Percentiles rank a stretch among this genome's conserved stretches.
Evolutionary conservation across 176 grass and related monocot species (phyloP).

Genomic region (Miscanthus lutarioriparius): DNA sequence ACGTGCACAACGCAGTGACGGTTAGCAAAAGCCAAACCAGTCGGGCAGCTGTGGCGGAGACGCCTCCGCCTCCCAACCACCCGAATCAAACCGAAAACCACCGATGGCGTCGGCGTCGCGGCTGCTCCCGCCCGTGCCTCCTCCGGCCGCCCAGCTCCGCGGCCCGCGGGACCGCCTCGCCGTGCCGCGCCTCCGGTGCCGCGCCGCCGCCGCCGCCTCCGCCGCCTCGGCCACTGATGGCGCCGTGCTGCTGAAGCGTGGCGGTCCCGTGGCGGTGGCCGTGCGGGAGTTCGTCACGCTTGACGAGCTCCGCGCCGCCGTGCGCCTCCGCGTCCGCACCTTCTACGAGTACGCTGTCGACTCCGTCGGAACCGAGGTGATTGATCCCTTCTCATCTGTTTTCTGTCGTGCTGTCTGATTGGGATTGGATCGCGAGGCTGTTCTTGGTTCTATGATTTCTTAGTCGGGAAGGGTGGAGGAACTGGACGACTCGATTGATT

Average conservation of each 20-base stretch:
- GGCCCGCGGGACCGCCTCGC: no score
- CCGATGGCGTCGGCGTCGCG: no score
- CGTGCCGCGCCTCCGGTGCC: background rate
- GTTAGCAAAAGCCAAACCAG: no score
- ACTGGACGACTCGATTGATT: background rate
- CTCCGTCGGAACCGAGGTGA: conserved; percentile 74
- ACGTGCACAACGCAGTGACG: no score
- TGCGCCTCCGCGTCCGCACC: conserved; percentile 68
- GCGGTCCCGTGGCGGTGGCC: conserved; percentile 15
- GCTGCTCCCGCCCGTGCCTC: no score
- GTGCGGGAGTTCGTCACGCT: conserved; percentile 69
- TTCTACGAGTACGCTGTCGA: conserved; percentile 78
- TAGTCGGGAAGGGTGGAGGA: background rate
- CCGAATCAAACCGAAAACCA: no score
- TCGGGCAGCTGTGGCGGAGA: no score
- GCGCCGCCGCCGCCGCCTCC: conserved; percentile 24
- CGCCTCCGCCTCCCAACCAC: no score
- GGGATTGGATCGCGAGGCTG: background rate
- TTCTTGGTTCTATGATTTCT: background rate
- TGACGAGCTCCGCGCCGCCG: conserved; percentile 71
- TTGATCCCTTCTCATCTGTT: conserved; percentile 7
- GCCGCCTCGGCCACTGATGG: background rate
- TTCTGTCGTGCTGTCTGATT: background rate
- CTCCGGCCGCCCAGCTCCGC: no score
- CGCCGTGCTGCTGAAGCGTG: conserved; percentile 23